A percentile compares a stretch with the other conserved stretches of the same genome.
Evolutionary conservation across 495 filamentous ascomycete species (phyloP).

Genomic region (Xylaria venustula): DNA sequence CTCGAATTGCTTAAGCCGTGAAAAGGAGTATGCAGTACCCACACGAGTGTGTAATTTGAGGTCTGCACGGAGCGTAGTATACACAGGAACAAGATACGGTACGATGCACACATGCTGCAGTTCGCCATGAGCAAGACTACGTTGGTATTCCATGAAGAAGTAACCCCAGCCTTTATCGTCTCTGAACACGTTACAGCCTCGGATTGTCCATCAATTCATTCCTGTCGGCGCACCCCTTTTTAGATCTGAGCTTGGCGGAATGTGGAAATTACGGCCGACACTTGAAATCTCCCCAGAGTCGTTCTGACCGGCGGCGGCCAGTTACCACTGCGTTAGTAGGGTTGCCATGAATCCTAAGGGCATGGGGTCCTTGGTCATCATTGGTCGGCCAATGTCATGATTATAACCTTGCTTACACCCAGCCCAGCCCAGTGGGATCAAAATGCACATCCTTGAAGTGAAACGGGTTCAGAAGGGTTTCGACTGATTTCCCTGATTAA

Average conservation of each 20-base stretch:
- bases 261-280: neutral
- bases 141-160: neutral
- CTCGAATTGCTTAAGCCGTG: neutral
- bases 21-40: neutral
- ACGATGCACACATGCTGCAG: neutral
- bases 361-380: neutral
- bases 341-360: slow-evolving; percentile 1
- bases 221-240: neutral
- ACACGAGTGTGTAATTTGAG: neutral
- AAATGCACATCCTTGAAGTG: neutral
- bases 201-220: neutral
- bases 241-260: neutral
- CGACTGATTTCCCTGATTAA: neutral
- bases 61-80: neutral
- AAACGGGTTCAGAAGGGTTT: slow-evolving; percentile 7
- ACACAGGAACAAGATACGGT: neutral
- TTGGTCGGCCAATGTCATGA: neutral
- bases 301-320: neutral
- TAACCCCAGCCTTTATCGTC: neutral
- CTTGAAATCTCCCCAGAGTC: neutral
- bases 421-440: neutral
- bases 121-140: neutral
- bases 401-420: neutral
- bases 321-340: neutral
- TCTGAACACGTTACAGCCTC: neutral